A percentile compares a stretch with the other conserved stretches of the same genome.
Conservation (phyloP, 441 rosid species). For the Croton laevigatus region DNA sequence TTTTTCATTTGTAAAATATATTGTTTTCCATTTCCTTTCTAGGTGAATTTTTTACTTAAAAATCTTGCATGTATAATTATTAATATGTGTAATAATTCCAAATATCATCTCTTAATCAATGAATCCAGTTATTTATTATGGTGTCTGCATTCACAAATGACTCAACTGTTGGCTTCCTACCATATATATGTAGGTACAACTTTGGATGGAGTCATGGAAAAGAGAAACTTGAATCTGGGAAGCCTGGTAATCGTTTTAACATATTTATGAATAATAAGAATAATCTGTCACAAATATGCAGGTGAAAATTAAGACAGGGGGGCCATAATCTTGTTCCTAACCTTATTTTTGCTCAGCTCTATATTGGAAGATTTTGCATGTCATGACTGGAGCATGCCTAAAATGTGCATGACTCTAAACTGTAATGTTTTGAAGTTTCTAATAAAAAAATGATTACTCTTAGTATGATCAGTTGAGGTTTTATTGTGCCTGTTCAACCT, state of each 20-base stretch:
- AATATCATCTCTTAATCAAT: slow-evolving; percentile 2
- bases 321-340: background rate
- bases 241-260: slow-evolving; percentile 54
- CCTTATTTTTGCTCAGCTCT: background rate
- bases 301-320: background rate
- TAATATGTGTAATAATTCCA: too few relatives aligned
- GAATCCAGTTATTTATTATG: background rate
- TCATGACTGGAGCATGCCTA: background rate
- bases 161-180: slow-evolving; percentile 4
- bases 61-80: too few relatives aligned
- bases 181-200: slow-evolving; percentile 57
- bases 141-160: slow-evolving; percentile 1
- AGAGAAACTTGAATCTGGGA: slow-evolving; percentile 94
- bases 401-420: background rate
- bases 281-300: background rate
- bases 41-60: too few relatives aligned
- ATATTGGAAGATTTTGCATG: background rate
- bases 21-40: background rate
- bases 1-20: background rate
- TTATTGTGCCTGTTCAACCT: background rate
- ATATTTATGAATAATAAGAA: slow-evolving; percentile 5
- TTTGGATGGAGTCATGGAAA: slow-evolving; percentile 99
- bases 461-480: background rate
- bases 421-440: background rate
- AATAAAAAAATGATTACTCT: background rate